Evolutionary conservation across 1,284 basidiomycete species (phyloP), one percentile per base, ranked within the genome.

Genomic region (Vanrija sp.): DNA sequence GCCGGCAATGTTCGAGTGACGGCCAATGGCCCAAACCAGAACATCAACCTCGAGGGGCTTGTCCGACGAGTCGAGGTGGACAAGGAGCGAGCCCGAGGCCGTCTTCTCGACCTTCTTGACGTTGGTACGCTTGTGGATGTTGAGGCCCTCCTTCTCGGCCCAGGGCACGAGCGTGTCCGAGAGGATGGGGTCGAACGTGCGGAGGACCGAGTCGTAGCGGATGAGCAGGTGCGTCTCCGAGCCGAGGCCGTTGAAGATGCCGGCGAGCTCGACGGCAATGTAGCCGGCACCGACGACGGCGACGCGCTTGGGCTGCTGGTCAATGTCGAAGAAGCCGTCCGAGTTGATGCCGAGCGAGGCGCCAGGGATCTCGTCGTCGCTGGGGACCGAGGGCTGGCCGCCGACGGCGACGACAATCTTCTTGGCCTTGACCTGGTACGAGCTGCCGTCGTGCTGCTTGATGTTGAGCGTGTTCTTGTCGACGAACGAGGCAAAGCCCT

Each of bases 281-380:
- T 98, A 98, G 4, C 95, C 95, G 18, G 95, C 95, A 47, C 95
- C 95, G 38, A 97, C 86, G 55, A 98, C 88, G 2, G 87, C 93
- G 27, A 96, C 93, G 53, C 92, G 84, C 76, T 88, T 90, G 14
- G 95, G 95, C 75, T 96, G 91, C 57, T 88, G 82, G 65, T 85
- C 83, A 44, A 98, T 83, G 41, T 85, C 90, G 68, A 99, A 99
- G 81, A 98, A 99, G 10, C 92, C 93, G 74, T 99, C 96, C 19
- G 91, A 96, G 75, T 86, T 80, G 66, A 92, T 94, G 41, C 93
- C 96, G 54, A 93, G 83, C 35, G 83, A 84, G 9, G 93, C 91
- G 27, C 95, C 96, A 15, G 92, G 91, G 54, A 98, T 87, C 43
- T 84, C 66, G 18, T 87, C 79, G 31, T 97, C 90, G 18, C 81